These are phyloP conservation scores for Sordariomycetes sp. DNA, from an alignment of 2,329 filamentous ascomycete species.

Conservation along the genomic window DNA sequence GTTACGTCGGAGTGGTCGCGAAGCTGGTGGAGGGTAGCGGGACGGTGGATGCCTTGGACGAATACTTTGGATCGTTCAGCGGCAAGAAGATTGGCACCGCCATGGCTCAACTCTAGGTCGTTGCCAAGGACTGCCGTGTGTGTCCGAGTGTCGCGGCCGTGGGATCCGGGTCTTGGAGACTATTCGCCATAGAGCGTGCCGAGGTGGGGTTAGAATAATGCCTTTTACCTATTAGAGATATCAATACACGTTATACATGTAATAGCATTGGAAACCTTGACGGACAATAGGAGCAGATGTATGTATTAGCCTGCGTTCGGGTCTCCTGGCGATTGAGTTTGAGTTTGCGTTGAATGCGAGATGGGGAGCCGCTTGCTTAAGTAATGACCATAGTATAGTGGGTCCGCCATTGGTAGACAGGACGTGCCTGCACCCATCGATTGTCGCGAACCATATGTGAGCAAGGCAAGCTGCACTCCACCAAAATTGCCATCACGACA, in stretches of 20 bases:
- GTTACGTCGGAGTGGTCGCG: slow-evolving; percentile 72
- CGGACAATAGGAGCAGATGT: neutral
- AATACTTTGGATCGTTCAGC: slow-evolving; percentile 68
- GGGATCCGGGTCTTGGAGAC: neutral
- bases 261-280: neutral
- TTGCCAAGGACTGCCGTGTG: neutral
- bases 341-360: neutral
- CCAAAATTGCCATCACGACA: neutral
- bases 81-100: slow-evolving; percentile 41
- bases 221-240: neutral
- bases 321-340: neutral
- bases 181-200: neutral
- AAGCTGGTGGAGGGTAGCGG: slow-evolving; percentile 63
- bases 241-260: neutral
- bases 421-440: neutral
- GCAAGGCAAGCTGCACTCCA: neutral
- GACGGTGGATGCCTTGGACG: slow-evolving; percentile 72
- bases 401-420: neutral
- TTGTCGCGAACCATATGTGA: neutral
- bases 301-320: no score
- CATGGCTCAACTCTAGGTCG: slow-evolving; percentile 1
- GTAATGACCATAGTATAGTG: neutral
- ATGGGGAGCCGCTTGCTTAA: neutral
- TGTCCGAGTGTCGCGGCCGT: neutral
- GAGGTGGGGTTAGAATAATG: neutral